Evolutionary conservation across 225 moss, liverwort and hornwort species (phyloP), one percentile per base, ranked within the genome.

Genomic region (Asterella californica): DNA sequence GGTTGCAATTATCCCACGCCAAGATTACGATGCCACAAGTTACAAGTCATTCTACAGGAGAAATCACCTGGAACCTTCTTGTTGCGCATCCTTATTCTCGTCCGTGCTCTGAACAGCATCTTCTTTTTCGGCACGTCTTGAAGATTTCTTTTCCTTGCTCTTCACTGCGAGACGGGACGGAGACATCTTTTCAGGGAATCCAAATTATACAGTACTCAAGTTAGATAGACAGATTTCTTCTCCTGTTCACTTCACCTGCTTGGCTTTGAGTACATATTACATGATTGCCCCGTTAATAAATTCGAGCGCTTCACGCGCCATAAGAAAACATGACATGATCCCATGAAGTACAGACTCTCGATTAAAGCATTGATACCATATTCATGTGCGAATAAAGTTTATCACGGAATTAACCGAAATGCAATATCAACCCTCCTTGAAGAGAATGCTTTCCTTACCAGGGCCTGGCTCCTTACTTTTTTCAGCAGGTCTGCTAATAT

Each of bases 21-120:
- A 42, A 42, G 7, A 2, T 42, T 42, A 3, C 42, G 4, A 7
- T 42, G 7, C 42, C 42, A 42, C 42, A 42, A 42, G 42, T 42
- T 2, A 42, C 42, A 42, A 42, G 42, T 42, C 42, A 42, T 7
- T 3, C 42, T 42, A 42, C 7, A 42, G 3, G 67, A 36, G 14
- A 1, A 47, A 25, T 76, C 76, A 85, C 85, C 85, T 85, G 66
- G 66, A 62, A 42, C 57, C 79, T 66, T 50, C 75, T 73, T 48
- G 22, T 25, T 79, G 59, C 0, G 66, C 57, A 38, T 48, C 71
- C 29, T 77, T 4, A 5, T 34, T 47, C 24, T 72, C 42, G 42
- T 64, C 53, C 32, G 62, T 74, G 24, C 9, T 75, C 30, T 45
- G 37, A 65, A 34, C 53, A 55, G 21, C 11, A 25, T 36, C 75